Conservation (phyloP, 345 rosid genomes). For the Adansonia digitata region DNA sequence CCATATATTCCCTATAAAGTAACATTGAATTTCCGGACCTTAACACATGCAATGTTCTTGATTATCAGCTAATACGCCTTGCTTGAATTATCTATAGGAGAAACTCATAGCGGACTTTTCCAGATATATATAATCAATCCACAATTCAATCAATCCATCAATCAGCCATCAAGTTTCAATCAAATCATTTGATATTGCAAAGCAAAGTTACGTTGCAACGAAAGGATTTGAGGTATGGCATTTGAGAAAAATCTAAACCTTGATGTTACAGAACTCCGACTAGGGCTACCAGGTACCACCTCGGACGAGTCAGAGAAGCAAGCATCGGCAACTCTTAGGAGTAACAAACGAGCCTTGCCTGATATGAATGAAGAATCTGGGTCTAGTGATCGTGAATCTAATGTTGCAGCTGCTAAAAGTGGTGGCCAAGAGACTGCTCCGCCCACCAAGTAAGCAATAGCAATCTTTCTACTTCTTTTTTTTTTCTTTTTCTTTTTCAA, state of each 20-base stretch:
- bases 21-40: not conserved
- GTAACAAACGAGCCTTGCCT: slow-evolving; percentile 35
- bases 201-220: too few relatives aligned
- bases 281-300: slow-evolving; percentile 40
- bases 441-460: slow-evolving; percentile 39
- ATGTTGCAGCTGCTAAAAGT: slow-evolving; percentile 1
- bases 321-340: not conserved
- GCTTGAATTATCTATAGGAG: not conserved
- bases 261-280: slow-evolving; percentile 43
- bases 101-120: not conserved
- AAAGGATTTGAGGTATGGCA: slow-evolving; percentile 4
- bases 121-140: not conserved
- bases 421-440: slow-evolving; percentile 20
- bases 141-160: not conserved
- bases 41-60: not conserved
- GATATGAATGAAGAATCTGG: slow-evolving; percentile 24
- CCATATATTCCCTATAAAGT: slow-evolving; percentile 19
- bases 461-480: too few relatives aligned
- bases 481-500: not conserved
- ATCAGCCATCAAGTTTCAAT: not conserved
- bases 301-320: slow-evolving; percentile 7
- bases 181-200: not conserved
- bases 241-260: slow-evolving; percentile 36
- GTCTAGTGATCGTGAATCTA: not conserved
- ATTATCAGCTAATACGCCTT: not conserved